Percentiles rank a stretch among this genome's conserved stretches.
These are phyloP conservation scores for Alisma plantagoaquatica DNA, from an alignment of 106 monocot species.

Conservation along the genomic window DNA sequence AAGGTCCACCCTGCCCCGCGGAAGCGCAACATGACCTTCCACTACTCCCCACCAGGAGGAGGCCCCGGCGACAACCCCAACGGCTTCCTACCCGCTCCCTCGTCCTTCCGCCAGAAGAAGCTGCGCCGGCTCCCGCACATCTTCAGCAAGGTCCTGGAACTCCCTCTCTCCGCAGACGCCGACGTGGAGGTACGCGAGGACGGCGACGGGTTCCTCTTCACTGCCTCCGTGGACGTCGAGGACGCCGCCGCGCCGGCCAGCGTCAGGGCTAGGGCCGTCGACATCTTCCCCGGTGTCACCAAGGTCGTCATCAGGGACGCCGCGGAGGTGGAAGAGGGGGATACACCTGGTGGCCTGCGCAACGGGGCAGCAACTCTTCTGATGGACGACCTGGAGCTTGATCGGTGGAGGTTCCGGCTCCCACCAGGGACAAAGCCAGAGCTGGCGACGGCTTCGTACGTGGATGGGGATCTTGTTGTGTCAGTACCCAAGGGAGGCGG, in stretches of 20 bases:
- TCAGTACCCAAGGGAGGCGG: constrained; percentile 14
- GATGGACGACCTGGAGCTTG: constrained; percentile 14
- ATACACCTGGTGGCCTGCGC: too few species aligned
- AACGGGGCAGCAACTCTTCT: background rate
- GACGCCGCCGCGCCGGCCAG: constrained; percentile 1
- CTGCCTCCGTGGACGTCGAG: constrained; percentile 7
- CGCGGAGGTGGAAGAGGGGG: too few species aligned
- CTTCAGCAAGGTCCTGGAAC: constrained; percentile 26
- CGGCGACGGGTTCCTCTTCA: constrained; percentile 11
- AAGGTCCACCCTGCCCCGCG: background rate
- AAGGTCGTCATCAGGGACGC: constrained; percentile 19
- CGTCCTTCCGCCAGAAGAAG: constrained; percentile 17
- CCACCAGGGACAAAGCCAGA: constrained; percentile 16
- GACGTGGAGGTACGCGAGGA: constrained; percentile 19
- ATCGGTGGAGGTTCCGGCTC: constrained; percentile 24
- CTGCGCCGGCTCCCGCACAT: constrained; percentile 24
- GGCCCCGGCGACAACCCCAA: too few species aligned
- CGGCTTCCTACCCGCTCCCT: background rate
- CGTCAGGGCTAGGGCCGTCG: constrained; percentile 12
- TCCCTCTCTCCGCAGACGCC: constrained; percentile 20
- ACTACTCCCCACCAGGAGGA: background rate
- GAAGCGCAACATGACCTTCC: background rate
- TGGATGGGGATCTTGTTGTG: constrained; percentile 19
- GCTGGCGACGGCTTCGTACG: constrained; percentile 13
- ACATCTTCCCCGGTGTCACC: constrained; percentile 21